These are phyloP conservation scores for Cladorrhinum sp. DNA, from an alignment of 2,329 filamentous ascomycete species.

Conservation along the genomic window DNA sequence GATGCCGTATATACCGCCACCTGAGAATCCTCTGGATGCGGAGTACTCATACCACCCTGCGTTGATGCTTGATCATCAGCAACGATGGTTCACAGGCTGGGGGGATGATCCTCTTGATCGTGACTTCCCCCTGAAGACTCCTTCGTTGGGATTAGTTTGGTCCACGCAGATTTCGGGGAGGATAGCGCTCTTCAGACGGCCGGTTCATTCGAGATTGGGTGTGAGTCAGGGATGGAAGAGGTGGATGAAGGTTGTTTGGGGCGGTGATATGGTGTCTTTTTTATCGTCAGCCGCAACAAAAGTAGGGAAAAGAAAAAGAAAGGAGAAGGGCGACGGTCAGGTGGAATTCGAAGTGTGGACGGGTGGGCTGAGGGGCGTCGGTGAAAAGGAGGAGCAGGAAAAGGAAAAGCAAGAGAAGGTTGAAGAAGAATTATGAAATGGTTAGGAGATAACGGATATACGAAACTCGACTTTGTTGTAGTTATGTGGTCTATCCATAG, in stretches of 20 bases:
- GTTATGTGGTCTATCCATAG: no score
- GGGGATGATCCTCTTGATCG: constrained; percentile 60
- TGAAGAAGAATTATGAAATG: background rate
- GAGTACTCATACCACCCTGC: constrained; percentile 39
- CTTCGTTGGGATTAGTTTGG: constrained; percentile 85
- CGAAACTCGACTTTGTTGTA: no score
- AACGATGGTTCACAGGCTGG: constrained; percentile 95
- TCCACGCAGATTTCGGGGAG: constrained; percentile 82
- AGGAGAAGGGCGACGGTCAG: no score
- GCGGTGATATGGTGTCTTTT: constrained; percentile 64
- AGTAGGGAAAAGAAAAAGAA: constrained; percentile 35
- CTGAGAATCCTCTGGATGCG: background rate
- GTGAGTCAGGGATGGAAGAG: constrained; percentile 63
- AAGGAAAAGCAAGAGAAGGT: background rate
- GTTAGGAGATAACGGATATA: background rate
- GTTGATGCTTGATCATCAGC: constrained; percentile 80
- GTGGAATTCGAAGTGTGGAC: constrained; percentile 74
- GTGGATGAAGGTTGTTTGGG: constrained; percentile 87
- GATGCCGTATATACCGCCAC: constrained; percentile 43
- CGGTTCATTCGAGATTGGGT: constrained; percentile 47
- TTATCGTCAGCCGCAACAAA: constrained; percentile 36
- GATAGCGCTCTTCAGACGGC: constrained; percentile 74
- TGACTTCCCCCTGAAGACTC: constrained; percentile 66
- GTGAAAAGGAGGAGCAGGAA: constrained; percentile 22
- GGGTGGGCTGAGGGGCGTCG: constrained; percentile 53